Evolutionary conservation across 2,329 filamentous ascomycete species (phyloP).

Genomic region (Neopestalotiopsis sp.): DNA sequence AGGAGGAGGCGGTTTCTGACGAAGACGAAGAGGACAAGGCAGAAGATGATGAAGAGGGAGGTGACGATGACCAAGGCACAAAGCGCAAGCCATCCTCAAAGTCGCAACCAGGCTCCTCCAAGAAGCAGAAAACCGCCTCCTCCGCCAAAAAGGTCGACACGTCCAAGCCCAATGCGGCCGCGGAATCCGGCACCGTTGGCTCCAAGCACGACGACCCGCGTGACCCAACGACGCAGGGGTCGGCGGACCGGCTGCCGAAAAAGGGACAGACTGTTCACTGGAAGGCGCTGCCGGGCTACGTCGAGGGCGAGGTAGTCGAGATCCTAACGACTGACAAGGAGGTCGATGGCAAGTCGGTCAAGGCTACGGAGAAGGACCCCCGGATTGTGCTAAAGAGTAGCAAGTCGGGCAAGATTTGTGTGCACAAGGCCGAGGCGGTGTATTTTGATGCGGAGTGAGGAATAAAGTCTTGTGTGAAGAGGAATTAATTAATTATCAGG

Average conservation of each 20-base stretch:
- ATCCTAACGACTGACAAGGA: slow-evolving; percentile 17
- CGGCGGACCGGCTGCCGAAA: slow-evolving; percentile 19
- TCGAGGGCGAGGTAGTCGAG: slow-evolving; percentile 24
- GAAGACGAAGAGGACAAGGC: not conserved
- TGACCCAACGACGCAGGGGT: slow-evolving; percentile 18
- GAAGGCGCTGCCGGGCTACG: slow-evolving; percentile 22
- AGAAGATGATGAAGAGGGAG: slow-evolving; percentile 15
- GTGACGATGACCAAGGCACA: not conserved
- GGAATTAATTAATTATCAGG: not conserved
- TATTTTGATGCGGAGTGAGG: slow-evolving; percentile 17
- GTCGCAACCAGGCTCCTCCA: not conserved
- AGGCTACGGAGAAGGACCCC: slow-evolving; percentile 22
- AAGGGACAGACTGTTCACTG: slow-evolving; percentile 21
- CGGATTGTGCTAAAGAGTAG: slow-evolving; percentile 21
- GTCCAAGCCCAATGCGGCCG: slow-evolving; percentile 11
- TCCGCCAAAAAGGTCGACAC: not conserved
- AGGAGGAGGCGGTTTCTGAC: not conserved
- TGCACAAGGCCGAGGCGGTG: slow-evolving; percentile 26
- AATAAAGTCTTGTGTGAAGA: not conserved
- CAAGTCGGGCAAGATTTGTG: slow-evolving; percentile 23
- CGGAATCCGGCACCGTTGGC: slow-evolving; percentile 20
- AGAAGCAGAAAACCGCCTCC: not conserved
- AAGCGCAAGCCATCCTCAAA: not conserved
- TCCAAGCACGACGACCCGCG: slow-evolving; percentile 23
- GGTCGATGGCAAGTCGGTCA: slow-evolving; percentile 21